A percentile compares a stretch with the other conserved stretches of the same genome.
These are phyloP conservation scores for Castanospermum australe DNA, from an alignment of 306 rosid genomes.

Conservation along the genomic window DNA sequence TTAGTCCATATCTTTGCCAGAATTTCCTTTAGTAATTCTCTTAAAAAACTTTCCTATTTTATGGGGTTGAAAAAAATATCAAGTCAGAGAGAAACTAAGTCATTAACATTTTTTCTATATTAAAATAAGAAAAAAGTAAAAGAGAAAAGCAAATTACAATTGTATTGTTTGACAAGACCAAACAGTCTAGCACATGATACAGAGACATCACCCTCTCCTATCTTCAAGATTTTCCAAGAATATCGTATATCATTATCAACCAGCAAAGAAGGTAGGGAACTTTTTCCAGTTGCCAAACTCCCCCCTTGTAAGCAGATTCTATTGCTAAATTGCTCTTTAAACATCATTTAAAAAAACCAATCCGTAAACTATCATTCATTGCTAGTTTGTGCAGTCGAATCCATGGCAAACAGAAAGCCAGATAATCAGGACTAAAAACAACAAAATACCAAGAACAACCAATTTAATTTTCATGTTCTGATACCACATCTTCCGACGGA, in stretches of 20 bases:
- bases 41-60: neutral
- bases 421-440: conserved; percentile 69
- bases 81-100: neutral
- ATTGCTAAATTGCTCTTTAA: conserved; percentile 10
- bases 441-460: conserved; percentile 72
- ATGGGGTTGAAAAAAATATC: neutral
- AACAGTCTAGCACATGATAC: conserved; percentile 30
- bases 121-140: neutral
- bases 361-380: conserved; percentile 17
- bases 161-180: conserved; percentile 34
- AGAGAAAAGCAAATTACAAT: conserved; percentile 30
- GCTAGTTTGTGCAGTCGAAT: conserved; percentile 79
- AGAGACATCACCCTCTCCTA: conserved; percentile 7
- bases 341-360: conserved; percentile 25
- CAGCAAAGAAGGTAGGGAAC: conserved; percentile 30
- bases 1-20: neutral
- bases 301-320: conserved; percentile 28
- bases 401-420: conserved; percentile 93
- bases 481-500: conserved; percentile 91
- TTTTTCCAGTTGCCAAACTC: conserved; percentile 29
- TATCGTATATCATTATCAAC: conserved; percentile 10
- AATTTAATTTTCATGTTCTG: conserved; percentile 95
- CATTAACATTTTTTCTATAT: conserved; percentile 25
- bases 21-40: neutral
- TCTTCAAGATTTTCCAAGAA: conserved; percentile 16